Conservation (phyloP, 2,329 filamentous ascomycete species). For the Trichoderma simmonsii region DNA sequence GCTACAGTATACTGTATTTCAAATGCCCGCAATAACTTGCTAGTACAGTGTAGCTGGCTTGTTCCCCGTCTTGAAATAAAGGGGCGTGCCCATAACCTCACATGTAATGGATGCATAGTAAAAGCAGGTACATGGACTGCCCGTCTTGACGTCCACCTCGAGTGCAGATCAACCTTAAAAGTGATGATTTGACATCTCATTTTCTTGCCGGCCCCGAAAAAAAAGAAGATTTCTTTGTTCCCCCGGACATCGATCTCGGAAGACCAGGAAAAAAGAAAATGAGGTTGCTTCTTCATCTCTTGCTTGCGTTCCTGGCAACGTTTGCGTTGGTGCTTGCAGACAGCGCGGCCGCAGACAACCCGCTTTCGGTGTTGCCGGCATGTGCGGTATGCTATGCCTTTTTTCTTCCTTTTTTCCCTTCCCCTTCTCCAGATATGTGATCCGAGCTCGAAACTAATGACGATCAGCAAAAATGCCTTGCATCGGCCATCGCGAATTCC, state of each 20-base stretch:
- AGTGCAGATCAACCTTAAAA: not conserved
- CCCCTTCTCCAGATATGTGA: not conserved
- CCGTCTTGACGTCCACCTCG: not conserved
- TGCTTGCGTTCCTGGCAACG: not conserved
- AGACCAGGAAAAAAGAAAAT: not conserved
- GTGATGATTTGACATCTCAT: not conserved
- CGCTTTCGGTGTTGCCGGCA: not conserved
- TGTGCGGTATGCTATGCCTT: not conserved
- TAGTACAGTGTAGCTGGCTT: not conserved
- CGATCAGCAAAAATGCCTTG: constrained; percentile 6
- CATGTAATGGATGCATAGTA: not conserved
- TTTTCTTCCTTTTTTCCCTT: too few relatives aligned
- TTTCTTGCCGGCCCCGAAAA: not conserved
- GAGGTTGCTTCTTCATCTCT: not conserved
- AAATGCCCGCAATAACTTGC: not conserved
- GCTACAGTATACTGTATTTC: not conserved
- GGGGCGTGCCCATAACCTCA: not conserved
- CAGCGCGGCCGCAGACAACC: not conserved
- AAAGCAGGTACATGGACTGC: not conserved
- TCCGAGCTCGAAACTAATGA: not conserved
- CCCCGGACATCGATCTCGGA: not conserved
- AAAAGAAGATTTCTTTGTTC: not conserved
- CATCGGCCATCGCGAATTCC: not conserved
- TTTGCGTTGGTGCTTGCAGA: not conserved
- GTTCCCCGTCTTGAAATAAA: constrained; percentile 6